Percentiles rank a stretch among this genome's conserved stretches.
phyloP scores from a whole-genome alignment of 352 stramenopile species.

The Phytophthora quininea region DNA sequence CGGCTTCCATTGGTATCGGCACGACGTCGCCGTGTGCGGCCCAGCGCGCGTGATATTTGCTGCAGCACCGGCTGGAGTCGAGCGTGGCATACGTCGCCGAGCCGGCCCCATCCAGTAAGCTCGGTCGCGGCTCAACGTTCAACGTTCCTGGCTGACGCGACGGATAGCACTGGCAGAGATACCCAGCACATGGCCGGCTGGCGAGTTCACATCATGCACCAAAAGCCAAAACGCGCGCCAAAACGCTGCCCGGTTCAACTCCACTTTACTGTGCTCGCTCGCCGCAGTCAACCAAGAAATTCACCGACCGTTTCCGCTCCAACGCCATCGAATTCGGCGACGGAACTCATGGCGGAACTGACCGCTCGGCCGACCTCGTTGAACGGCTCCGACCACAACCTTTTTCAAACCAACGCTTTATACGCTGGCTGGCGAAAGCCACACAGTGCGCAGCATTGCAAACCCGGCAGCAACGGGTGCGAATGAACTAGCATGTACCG shows the following conservation, averaged over 20 bases:
- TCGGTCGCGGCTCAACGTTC: slow-evolving; percentile 5
- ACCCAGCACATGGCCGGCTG: neutral
- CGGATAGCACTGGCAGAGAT: neutral
- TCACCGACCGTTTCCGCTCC: neutral
- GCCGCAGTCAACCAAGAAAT: neutral
- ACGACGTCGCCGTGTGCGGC: slow-evolving; percentile 5
- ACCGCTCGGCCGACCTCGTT: neutral
- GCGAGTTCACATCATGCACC: neutral
- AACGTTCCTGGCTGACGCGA: neutral
- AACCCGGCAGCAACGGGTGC: too few species aligned
- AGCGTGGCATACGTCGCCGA: slow-evolving; percentile 1
- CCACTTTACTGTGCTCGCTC: neutral
- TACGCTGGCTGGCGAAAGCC: neutral
- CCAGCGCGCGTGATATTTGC: slow-evolving; percentile 15
- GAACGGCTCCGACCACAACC: neutral
- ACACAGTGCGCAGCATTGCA: too few species aligned
- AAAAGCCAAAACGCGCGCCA: neutral
- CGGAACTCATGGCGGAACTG: too few species aligned
- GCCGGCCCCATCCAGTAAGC: slow-evolving; percentile 28
- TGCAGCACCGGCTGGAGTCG: slow-evolving; percentile 21
- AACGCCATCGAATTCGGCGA: neutral
- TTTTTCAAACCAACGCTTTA: neutral
- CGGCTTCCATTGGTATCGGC: neutral
- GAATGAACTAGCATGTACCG: too few species aligned
- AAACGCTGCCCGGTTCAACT: neutral